phyloP scores from a whole-genome alignment of 2,329 filamentous ascomycete species.

The Pleochaeta shiraiana region DNA sequence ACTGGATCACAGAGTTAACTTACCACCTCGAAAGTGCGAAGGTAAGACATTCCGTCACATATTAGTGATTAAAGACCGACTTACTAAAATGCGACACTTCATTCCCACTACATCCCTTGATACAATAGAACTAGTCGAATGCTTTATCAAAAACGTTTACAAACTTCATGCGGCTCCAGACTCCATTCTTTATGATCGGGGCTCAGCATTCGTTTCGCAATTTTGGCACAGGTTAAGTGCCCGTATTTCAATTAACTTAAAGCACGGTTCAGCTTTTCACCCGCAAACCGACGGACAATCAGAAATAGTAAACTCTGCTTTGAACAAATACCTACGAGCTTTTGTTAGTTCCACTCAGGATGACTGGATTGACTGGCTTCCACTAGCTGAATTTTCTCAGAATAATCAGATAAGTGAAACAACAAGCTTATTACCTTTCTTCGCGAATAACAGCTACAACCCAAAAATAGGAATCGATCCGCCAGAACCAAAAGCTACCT shows the following conservation, averaged over 20 bases:
- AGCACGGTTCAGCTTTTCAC: background rate
- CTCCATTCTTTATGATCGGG: conserved; percentile 7
- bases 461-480: background rate
- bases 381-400: conserved; percentile 8
- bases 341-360: conserved; percentile 8
- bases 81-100: background rate
- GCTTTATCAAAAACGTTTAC: too few relatives aligned
- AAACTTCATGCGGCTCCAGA: conserved; percentile 4
- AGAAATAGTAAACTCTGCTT: conserved; percentile 6
- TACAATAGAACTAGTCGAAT: background rate
- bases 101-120: too few relatives aligned
- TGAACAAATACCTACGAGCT: conserved; percentile 6
- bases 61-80: background rate
- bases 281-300: conserved; percentile 3
- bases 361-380: conserved; percentile 6
- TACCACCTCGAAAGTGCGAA: background rate
- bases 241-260: background rate
- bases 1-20: conserved; percentile 1
- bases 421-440: conserved; percentile 8
- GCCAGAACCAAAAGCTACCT: background rate
- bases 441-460: conserved; percentile 6
- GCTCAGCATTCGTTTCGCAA: conserved; percentile 6
- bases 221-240: conserved; percentile 7
- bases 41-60: background rate
- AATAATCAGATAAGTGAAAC: conserved; percentile 6